These are phyloP conservation scores for Zoysia matrella DNA, from an alignment of 202 grass and related monocot genomes.

Conservation along the genomic window DNA sequence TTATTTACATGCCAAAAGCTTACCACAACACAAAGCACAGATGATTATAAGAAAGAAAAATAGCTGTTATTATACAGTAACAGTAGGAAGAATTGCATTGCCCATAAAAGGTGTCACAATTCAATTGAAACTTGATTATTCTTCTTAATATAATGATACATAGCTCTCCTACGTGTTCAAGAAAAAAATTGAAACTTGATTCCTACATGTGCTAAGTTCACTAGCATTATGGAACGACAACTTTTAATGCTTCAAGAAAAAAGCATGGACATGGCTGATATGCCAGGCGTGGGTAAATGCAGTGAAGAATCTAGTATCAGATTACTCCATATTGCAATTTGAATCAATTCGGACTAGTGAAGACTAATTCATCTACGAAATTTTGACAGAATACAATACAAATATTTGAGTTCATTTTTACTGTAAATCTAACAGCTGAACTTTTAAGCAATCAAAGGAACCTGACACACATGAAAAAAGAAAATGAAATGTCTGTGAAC, in stretches of 20 bases:
- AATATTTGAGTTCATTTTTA: not conserved
- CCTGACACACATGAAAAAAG: not conserved
- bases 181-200: not conserved
- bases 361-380: not conserved
- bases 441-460: not conserved
- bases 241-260: not conserved
- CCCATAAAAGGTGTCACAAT: not conserved
- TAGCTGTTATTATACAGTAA: not conserved
- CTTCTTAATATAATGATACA: too few species aligned
- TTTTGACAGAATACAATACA: not conserved
- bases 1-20: not conserved
- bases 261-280: not conserved
- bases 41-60: conserved; percentile 30
- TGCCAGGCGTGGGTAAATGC: not conserved
- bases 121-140: too few species aligned
- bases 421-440: not conserved
- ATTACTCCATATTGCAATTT: not conserved
- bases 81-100: too few species aligned
- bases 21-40: not conserved
- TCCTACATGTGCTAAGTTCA: not conserved
- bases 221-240: not conserved
- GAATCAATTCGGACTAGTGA: not conserved
- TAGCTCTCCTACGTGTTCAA: too few species aligned
- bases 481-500: not conserved
- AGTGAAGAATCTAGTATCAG: not conserved